Percentiles rank a stretch among this genome's conserved stretches.
These are phyloP conservation scores for Lactifluus subvellereus DNA, from an alignment of 768 basidiomycete species.

Conservation along the genomic window DNA sequence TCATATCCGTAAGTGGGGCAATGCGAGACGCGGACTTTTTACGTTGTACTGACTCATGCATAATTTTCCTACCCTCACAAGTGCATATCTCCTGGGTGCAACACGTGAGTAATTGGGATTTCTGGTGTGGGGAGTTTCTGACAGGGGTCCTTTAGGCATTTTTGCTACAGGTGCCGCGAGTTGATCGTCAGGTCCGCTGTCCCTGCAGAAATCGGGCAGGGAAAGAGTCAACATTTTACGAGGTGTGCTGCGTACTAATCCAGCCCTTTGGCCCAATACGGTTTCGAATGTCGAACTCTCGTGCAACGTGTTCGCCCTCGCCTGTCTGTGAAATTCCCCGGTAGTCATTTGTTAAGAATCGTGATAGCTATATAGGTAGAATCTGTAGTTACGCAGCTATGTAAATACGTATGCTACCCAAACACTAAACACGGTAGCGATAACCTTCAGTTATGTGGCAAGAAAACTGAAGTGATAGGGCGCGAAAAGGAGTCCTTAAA, in stretches of 20 bases:
- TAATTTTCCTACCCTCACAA: constrained; percentile 22
- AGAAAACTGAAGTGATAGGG: too few relatives aligned
- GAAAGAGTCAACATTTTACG: constrained; percentile 5
- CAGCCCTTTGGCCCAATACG: neutral
- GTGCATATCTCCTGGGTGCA: constrained; percentile 55
- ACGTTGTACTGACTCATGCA: neutral
- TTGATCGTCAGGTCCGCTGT: constrained; percentile 11
- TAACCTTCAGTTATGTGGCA: too few relatives aligned
- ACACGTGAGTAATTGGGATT: constrained; percentile 32
- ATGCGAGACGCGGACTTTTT: neutral
- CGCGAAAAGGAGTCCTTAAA: too few relatives aligned
- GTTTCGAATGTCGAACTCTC: neutral
- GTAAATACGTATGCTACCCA: too few relatives aligned
- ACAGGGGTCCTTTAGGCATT: constrained; percentile 33
- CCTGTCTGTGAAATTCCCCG: too few relatives aligned
- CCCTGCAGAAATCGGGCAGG: neutral
- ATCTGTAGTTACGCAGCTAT: too few relatives aligned
- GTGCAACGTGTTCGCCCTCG: neutral
- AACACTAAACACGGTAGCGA: too few relatives aligned
- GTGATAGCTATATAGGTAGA: too few relatives aligned
- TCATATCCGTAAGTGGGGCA: constrained; percentile 45
- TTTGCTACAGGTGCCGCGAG: constrained; percentile 47
- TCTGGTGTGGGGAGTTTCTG: neutral
- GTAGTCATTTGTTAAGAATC: too few relatives aligned
- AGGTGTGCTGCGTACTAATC: neutral